Base-by-base conservation (phyloP, 2,329 filamentous ascomycete species). In the Sarocladiaceae sp. region DNA sequence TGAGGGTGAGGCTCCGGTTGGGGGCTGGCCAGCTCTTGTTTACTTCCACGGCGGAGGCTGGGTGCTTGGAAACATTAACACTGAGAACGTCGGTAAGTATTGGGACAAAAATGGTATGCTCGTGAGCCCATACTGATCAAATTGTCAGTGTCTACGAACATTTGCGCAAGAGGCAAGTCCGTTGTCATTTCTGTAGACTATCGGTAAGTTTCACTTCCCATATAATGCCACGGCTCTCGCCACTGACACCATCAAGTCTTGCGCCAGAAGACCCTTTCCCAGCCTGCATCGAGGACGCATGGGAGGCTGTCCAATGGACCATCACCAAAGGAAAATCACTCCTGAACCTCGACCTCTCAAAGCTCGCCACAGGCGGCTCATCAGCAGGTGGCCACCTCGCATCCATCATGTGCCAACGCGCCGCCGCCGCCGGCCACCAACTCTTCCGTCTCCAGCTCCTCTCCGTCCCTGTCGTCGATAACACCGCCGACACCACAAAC, bases 31-130 rank as follows among this genome's bases (percentile, higher is more conserved):
- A 2, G 71, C 76, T 7, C 73, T 77, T 60, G 57, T 83, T 3
- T 84, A 80, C 60, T 79, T 74, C 58, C 80, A 83, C 57, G 80
- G 79, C 4, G 79, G 79, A 1, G 80, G 79, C 3, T 83, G 78
- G 78, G 78, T 82, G 3, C 58, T 82, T 26, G 79, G 79, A 0
- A 79, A 75, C 42, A 79, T 82, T 39, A 71, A 78, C 54, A 81
- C 77, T 0, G 80, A 83, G 64, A 82, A 83, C 56, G 70, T 72
- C 3, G 74, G 44, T 48, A 48, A 10, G 44, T 48, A n/a, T n/a
- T n/a, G n/a, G n/a, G n/a, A n/a, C n/a, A n/a, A n/a, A n/a, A n/a
- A n/a, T n/a, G n/a, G n/a, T n/a, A n/a, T n/a, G n/a, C n/a, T n/a
- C n/a, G n/a, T n/a, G n/a, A n/a, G n/a, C n/a, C n/a, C n/a, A n/a